Evolutionary conservation across 352 stramenopile genomes (phyloP).

Genomic region (Saprolegnia diclina): DNA sequence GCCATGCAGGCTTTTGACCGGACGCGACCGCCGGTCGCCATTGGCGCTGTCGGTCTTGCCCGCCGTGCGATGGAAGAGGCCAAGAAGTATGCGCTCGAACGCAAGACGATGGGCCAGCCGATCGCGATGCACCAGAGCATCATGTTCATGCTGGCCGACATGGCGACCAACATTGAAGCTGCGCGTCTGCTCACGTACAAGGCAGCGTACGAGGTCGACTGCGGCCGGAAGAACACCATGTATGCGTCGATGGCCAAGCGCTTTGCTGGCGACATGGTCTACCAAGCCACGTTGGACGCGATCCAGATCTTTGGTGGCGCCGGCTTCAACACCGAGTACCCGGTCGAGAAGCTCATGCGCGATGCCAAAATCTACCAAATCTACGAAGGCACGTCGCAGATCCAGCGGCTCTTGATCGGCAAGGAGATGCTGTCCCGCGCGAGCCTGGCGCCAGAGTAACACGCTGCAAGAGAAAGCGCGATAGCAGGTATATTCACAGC

Average conservation of each 20-base stretch:
- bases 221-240: slow-evolving; percentile 84
- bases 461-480: neutral
- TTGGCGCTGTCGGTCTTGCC: slow-evolving; percentile 77
- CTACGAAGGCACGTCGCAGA: slow-evolving; percentile 89
- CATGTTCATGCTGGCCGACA: slow-evolving; percentile 87
- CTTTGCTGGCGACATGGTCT: slow-evolving; percentile 83
- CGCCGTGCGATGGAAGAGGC: slow-evolving; percentile 86
- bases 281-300: slow-evolving; percentile 78
- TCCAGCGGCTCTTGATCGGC: slow-evolving; percentile 87
- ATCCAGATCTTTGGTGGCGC: slow-evolving; percentile 88
- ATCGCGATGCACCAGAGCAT: slow-evolving; percentile 86
- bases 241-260: slow-evolving; percentile 88
- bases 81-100: slow-evolving; percentile 76
- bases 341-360: slow-evolving; percentile 89
- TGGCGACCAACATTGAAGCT: slow-evolving; percentile 87
- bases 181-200: slow-evolving; percentile 82
- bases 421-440: slow-evolving; percentile 78
- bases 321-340: slow-evolving; percentile 89
- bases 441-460: slow-evolving; percentile 51
- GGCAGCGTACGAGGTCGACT: slow-evolving; percentile 85
- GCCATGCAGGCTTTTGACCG: slow-evolving; percentile 91
- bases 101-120: slow-evolving; percentile 82
- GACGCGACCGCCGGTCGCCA: slow-evolving; percentile 81
- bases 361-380: slow-evolving; percentile 91
- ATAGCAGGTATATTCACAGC: neutral